Percentiles rank a stretch among this genome's conserved stretches.
Conservation (phyloP, 73 alveolate genomes). For the Paramecium pentaurelia region DNA sequence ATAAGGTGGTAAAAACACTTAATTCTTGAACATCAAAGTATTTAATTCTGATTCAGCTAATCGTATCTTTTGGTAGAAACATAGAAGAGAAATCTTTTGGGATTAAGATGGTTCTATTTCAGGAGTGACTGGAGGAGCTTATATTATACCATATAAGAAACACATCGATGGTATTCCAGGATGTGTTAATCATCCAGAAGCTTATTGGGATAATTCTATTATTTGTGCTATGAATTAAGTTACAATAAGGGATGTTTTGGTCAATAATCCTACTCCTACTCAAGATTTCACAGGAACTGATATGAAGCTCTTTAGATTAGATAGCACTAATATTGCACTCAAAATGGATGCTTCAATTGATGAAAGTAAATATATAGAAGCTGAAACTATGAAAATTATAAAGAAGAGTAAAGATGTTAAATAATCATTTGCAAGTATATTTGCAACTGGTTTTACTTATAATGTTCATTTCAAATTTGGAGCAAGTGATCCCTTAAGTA, state of each 20-base stretch:
- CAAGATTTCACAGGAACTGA: constrained; percentile 11
- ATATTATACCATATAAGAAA: constrained; percentile 43
- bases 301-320: constrained; percentile 25
- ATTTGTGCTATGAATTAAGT: constrained; percentile 38
- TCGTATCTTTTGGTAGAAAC: constrained; percentile 39
- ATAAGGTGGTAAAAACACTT: constrained; percentile 48
- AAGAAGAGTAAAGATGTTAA: constrained; percentile 26
- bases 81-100: constrained; percentile 61
- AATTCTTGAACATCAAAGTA: not conserved
- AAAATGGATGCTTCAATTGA: not conserved
- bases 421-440: constrained; percentile 15
- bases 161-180: constrained; percentile 28
- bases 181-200: constrained; percentile 13
- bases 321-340: not conserved
- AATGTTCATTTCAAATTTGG: constrained; percentile 49
- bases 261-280: constrained; percentile 28
- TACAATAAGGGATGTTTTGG: constrained; percentile 33
- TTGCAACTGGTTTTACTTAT: constrained; percentile 45
- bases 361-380: not conserved
- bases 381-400: constrained; percentile 25
- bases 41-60: not conserved
- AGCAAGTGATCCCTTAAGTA: constrained; percentile 17
- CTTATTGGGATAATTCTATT: constrained; percentile 45
- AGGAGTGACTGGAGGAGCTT: constrained; percentile 12
- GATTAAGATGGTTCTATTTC: constrained; percentile 68